Conservation (phyloP, 2,329 filamentous ascomycete genomes). For the Knufia petricola region DNA sequence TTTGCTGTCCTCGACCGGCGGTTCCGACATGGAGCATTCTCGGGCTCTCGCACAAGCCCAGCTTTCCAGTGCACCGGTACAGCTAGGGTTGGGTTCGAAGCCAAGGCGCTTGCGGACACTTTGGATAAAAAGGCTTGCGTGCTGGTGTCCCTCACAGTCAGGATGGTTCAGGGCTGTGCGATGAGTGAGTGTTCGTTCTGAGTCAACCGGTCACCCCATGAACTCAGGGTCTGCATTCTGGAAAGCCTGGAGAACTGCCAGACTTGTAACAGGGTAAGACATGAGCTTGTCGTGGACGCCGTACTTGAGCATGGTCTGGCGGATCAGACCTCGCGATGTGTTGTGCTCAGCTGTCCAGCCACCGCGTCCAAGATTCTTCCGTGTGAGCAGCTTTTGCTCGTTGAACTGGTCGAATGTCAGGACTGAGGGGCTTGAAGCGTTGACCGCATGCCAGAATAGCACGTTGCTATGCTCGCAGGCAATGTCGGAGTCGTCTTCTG, state of each 20-base stretch:
- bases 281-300: background rate
- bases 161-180: constrained; percentile 12
- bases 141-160: constrained; percentile 12
- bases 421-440: background rate
- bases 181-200: constrained; percentile 11
- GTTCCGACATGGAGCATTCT: constrained; percentile 14
- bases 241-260: background rate
- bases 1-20: constrained; percentile 19
- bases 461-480: background rate
- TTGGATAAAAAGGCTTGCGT: constrained; percentile 12
- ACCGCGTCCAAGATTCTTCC: background rate
- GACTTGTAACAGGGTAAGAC: background rate
- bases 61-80: constrained; percentile 16
- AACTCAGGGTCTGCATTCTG: background rate
- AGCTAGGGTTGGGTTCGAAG: constrained; percentile 14
- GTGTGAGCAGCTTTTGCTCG: background rate
- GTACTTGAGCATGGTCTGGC: background rate
- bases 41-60: constrained; percentile 15
- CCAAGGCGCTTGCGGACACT: constrained; percentile 15
- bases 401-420: background rate
- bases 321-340: background rate
- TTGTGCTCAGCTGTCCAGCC: background rate
- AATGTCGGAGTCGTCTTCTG: constrained; percentile 25
- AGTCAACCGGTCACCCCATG: background rate
- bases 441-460: background rate